Conservation (phyloP, 345 rosid genomes). For the Cardamine chenopodiifolia region DNA sequence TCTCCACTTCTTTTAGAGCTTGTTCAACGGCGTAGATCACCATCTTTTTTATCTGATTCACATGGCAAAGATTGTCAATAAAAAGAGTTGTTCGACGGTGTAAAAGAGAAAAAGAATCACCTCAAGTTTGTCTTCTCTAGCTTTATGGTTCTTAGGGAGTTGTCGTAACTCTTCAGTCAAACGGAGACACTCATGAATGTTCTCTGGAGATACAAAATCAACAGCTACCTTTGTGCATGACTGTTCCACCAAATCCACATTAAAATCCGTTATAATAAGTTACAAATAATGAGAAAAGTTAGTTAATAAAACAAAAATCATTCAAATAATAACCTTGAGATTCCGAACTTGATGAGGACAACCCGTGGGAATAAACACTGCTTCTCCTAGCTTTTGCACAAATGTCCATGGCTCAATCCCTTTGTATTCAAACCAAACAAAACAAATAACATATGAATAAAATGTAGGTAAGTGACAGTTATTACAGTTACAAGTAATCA, state of each 20-base stretch:
- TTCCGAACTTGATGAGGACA: constrained; percentile 99
- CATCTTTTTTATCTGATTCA: constrained; percentile 42
- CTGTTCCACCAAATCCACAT: constrained; percentile 44
- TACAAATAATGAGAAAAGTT: not conserved
- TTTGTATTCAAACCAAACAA: constrained; percentile 30
- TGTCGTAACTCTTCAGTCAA: constrained; percentile 85
- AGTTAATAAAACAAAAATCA: not conserved
- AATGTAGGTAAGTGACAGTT: not conserved
- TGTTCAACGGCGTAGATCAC: constrained; percentile 34
- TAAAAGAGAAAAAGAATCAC: constrained; percentile 36
- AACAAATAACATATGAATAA: not conserved
- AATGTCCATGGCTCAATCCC: constrained; percentile 97
- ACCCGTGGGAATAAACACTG: constrained; percentile 94
- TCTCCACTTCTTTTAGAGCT: constrained; percentile 37
- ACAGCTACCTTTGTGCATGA: constrained; percentile 94
- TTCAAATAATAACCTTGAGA: constrained; percentile 62
- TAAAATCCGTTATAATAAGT: not conserved
- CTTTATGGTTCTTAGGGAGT: constrained; percentile 81
- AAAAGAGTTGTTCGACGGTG: not conserved
- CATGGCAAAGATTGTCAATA: not conserved
- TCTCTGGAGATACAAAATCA: constrained; percentile 96
- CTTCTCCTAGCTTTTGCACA: constrained; percentile 81
- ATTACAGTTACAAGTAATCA: not conserved
- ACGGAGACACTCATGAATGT: constrained; percentile 70
- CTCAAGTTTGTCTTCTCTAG: constrained; percentile 98